These are phyloP conservation scores for Celoporthe dispersa DNA, from an alignment of 2,329 filamentous ascomycete genomes.

Conservation along the genomic window DNA sequence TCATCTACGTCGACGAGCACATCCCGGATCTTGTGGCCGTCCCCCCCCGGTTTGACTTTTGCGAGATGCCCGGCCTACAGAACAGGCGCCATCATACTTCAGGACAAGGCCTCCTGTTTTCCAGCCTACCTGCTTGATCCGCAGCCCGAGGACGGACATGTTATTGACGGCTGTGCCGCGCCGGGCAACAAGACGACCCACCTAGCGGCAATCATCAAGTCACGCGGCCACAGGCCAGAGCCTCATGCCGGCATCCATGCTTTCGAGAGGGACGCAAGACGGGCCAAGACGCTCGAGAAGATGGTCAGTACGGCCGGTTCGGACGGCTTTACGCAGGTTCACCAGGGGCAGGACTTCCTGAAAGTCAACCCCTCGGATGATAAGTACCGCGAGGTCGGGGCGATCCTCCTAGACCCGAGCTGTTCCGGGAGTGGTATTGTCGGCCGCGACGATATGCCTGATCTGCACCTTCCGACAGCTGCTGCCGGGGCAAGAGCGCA, in stretches of 20 bases:
- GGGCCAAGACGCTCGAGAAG: slow-evolving; percentile 77
- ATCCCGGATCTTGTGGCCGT: slow-evolving; percentile 85
- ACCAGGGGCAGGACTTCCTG: slow-evolving; percentile 80
- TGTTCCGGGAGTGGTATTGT: slow-evolving; percentile 96
- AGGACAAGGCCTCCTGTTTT: slow-evolving; percentile 97
- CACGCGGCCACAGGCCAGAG: slow-evolving; percentile 41
- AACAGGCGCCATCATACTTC: slow-evolving; percentile 80
- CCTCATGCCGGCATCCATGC: slow-evolving; percentile 63
- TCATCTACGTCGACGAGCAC: slow-evolving; percentile 75
- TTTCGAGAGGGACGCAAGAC: slow-evolving; percentile 74
- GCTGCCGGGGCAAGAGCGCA: slow-evolving; percentile 31
- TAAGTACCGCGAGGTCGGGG: slow-evolving; percentile 72
- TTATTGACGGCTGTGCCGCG: slow-evolving; percentile 92
- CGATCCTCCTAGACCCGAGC: slow-evolving; percentile 86
- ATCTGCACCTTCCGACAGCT: slow-evolving; percentile 61
- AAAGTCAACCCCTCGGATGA: slow-evolving; percentile 68
- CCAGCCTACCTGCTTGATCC: slow-evolving; percentile 86
- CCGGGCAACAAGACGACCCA: slow-evolving; percentile 98
- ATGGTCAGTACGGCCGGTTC: slow-evolving; percentile 84
- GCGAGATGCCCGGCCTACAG: slow-evolving; percentile 75
- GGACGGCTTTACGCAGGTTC: slow-evolving; percentile 66
- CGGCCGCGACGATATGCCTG: slow-evolving; percentile 78
- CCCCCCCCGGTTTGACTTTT: slow-evolving; percentile 71
- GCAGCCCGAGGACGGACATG: slow-evolving; percentile 67
- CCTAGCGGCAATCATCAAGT: slow-evolving; percentile 73